These are phyloP conservation scores for Lactarius tabidus DNA, from an alignment of 768 basidiomycete genomes.

Conservation along the genomic window DNA sequence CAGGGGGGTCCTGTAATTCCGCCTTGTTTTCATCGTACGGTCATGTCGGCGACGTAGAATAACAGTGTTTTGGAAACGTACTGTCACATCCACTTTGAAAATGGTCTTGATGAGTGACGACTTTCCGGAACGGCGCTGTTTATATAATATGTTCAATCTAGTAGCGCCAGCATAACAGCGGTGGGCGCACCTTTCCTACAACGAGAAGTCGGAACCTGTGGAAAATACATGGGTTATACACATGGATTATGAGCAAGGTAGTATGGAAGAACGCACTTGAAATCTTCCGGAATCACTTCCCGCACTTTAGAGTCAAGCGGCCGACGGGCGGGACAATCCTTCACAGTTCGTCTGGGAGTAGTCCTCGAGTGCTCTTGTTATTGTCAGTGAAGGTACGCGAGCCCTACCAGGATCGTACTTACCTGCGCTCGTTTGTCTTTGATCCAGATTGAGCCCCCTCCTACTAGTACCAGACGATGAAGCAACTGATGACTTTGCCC, in stretches of 20 bases:
- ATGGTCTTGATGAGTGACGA: constrained; percentile 4
- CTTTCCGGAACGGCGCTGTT: constrained; percentile 4
- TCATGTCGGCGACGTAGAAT: too few species aligned
- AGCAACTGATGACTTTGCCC: too few species aligned
- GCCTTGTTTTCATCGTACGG: neutral
- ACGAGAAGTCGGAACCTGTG: constrained; percentile 18
- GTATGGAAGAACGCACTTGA: neutral
- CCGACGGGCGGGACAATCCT: neutral
- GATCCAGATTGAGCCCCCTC: too few species aligned
- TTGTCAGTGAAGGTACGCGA: too few species aligned
- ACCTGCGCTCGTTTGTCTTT: too few species aligned
- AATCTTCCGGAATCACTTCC: neutral
- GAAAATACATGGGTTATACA: neutral
- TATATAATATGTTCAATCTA: too few species aligned
- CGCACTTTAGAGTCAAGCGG: neutral
- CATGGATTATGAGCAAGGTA: neutral
- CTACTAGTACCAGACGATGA: too few species aligned
- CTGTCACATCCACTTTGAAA: neutral
- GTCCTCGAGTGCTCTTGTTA: too few species aligned
- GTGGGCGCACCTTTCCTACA: constrained; percentile 7
- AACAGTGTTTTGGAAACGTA: neutral
- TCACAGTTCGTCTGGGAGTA: too few species aligned
- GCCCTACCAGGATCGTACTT: too few species aligned
- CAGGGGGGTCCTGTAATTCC: neutral
- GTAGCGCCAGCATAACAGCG: too few species aligned